Base-by-base conservation (phyloP, 2,329 filamentous ascomycete species). In the Penicillium sp. region DNA sequence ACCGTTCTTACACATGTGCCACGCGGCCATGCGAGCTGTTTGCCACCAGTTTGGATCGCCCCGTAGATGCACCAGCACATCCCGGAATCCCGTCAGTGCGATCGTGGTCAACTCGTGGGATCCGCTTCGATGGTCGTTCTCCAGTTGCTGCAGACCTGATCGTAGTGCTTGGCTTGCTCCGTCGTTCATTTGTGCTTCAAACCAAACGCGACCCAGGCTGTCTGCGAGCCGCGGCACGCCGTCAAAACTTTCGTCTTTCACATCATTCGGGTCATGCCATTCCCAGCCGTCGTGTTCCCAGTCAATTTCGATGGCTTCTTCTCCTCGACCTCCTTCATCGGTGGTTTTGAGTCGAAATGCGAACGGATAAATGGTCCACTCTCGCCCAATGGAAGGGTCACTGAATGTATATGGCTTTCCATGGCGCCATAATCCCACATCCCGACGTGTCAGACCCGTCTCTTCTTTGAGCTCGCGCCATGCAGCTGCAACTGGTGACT, bases 361-460 rank as follows among this genome's bases (percentile, higher is more conserved):
- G 57, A 88, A 88, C 0, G 85, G 83, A 53, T 85, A 75, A 43
- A 88, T 76, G 5, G 75, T 83, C 84, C 85, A 88, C 62, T 81
- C 74, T 22, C 82, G 79, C 18, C 77, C 73, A 13, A 85, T 68
- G 0, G 71, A 71, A 3, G 74, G 62, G 57, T 87, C 84, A 5
- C 63, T 60, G 54, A 87, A 85, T 1, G 74, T 72, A 58, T 81
- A 88, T 3, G 79, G 77, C 52, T 83, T 83, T 1, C 84, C 85
- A 22, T 77, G 73, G 16, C 82, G 78, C 59, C 82, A 75, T 20
- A 84, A 72, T 2, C 73, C 71, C 6, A 86, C 63, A 0, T 76
- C 74, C 0, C 69, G 61, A 0, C 71, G 56, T 0, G 75, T 78
- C 11, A 88, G 74, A 1, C 72, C 74, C 0, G 85, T 87, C 65